Conservation (phyloP, 495 filamentous ascomycete species). For the Symbiotaphrina buchneri region DNA sequence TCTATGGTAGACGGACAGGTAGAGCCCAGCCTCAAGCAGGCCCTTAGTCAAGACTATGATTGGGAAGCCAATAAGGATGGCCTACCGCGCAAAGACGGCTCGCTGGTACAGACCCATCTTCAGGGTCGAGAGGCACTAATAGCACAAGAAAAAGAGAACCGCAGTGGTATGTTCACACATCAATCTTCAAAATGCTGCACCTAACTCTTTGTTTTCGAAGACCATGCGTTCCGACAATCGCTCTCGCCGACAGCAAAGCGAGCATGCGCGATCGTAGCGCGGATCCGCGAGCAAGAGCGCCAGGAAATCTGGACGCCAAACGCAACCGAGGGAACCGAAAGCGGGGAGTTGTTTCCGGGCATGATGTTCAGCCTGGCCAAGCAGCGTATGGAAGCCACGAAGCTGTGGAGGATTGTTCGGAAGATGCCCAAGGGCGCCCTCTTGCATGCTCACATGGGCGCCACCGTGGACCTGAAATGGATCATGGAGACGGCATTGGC, state of each 20-base stretch:
- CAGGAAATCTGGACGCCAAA: too few species aligned
- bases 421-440: constrained; percentile 82
- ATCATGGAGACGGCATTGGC: constrained; percentile 45
- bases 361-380: constrained; percentile 79
- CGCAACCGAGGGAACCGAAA: too few species aligned
- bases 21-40: too few species aligned
- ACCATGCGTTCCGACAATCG: constrained; percentile 38
- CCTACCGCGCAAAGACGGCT: constrained; percentile 31
- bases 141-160: constrained; percentile 52
- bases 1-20: too few species aligned
- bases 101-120: constrained; percentile 61
- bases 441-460: constrained; percentile 71
- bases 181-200: constrained; percentile 5
- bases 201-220: too few species aligned
- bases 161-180: constrained; percentile 53
- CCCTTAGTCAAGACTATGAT: too few species aligned
- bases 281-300: constrained; percentile 57
- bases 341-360: too few species aligned
- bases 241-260: constrained; percentile 50
- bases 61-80: constrained; percentile 27
- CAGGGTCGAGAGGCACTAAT: constrained; percentile 53
- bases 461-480: constrained; percentile 73
- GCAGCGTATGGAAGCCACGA: constrained; percentile 55
- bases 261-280: constrained; percentile 55
- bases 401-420: constrained; percentile 66